phyloP scores from a whole-genome alignment of 345 rosid genomes.

The Ricinus communis region DNA sequence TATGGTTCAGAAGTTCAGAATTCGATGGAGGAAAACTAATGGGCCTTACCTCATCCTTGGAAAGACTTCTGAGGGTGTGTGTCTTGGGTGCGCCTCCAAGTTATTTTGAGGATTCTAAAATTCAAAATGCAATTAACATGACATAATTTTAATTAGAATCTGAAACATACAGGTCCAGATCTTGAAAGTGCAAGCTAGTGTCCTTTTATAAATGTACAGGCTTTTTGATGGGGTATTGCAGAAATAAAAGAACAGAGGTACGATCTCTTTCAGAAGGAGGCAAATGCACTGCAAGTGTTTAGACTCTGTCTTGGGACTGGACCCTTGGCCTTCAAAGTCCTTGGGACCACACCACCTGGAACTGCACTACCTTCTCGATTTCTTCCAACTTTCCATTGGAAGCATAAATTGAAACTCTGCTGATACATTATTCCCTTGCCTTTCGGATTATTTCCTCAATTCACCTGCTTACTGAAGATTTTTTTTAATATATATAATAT shows the following conservation, averaged over 20 bases:
- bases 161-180: background rate
- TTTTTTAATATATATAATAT: no score
- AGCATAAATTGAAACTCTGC: background rate
- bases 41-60: no score
- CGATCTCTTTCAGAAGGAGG: background rate
- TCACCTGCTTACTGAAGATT: no score
- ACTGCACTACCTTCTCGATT: background rate
- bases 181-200: background rate
- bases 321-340: background rate
- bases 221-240: no score
- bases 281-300: background rate
- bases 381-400: background rate
- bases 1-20: no score
- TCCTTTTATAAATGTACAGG: background rate
- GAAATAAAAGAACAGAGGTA: no score
- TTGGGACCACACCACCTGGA: background rate
- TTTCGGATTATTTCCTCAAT: background rate
- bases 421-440: background rate
- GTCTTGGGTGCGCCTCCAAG: no score
- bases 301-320: background rate
- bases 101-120: no score
- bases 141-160: background rate
- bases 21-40: no score
- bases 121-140: background rate
- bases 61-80: no score